These are phyloP conservation scores for Mucor lusitanicus DNA, from an alignment of 371 early-diverging fungal species.

Conservation along the genomic window DNA sequence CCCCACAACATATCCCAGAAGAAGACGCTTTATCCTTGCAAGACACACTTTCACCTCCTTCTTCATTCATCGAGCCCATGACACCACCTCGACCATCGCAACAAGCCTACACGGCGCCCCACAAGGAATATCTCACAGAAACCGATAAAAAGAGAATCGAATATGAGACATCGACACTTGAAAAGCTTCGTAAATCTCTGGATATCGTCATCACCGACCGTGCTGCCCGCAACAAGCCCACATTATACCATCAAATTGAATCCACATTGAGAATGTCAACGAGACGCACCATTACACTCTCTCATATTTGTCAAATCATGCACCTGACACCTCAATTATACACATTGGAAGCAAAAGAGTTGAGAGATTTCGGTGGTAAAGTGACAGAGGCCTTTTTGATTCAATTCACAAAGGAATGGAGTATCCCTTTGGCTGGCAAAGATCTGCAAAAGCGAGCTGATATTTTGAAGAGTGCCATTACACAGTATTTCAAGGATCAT, in stretches of 20 bases:
- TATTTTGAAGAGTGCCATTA: conserved; percentile 13
- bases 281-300: conserved; percentile 28
- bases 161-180: conserved; percentile 28
- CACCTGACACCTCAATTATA: conserved; percentile 38
- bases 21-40: background rate
- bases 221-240: conserved; percentile 29
- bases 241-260: conserved; percentile 43
- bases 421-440: conserved; percentile 34
- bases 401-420: conserved; percentile 32
- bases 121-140: conserved; percentile 12
- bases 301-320: conserved; percentile 35
- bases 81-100: conserved; percentile 11
- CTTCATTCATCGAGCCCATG: conserved; percentile 10
- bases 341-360: conserved; percentile 24
- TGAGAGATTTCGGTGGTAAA: conserved; percentile 28
- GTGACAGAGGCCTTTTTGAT: conserved; percentile 32
- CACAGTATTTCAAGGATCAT: conserved; percentile 27
- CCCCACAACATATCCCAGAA: background rate
- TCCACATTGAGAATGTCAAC: conserved; percentile 34
- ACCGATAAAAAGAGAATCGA: conserved; percentile 33
- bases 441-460: conserved; percentile 29
- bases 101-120: conserved; percentile 8
- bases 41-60: conserved; percentile 13
- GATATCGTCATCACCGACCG: conserved; percentile 43
- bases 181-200: conserved; percentile 32